Evolutionary conservation across 805 yeast species (phyloP), one percentile per base, ranked within the genome.

Genomic region (Starmerella bacillaris): DNA sequence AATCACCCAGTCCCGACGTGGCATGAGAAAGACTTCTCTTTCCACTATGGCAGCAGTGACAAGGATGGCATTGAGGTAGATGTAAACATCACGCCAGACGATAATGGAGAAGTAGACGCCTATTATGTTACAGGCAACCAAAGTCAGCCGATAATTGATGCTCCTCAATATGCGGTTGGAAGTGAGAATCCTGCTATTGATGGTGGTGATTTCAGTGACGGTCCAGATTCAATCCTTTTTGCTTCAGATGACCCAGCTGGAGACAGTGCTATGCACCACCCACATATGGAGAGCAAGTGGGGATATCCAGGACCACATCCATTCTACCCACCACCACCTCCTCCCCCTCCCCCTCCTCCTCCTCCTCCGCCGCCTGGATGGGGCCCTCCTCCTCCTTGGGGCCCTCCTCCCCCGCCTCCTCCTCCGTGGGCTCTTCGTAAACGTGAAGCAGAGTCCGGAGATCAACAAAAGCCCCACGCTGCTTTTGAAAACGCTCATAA

Each of bases 1-100:
- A n/a, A n/a, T n/a, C n/a, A n/a, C n/a, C n/a, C n/a, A n/a, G n/a
- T n/a, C n/a, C n/a, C n/a, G n/a, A n/a, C n/a, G n/a, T 36, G 40
- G 38, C 48, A 44, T 15, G 36, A 38, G 24, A 40, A 40, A 16
- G 35, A 35, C 15, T 37, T 46, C 21, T 21, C 28, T 12, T 44
- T 47, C 30, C 29, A 32, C 12, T 47, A 34, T 27, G 32, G 30
- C 8, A 44, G 44, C 28, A 29, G 43, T n/a, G 49, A 44, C 22
- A 30, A 22, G 3, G 49, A 44, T 3, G 43, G 39, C 11, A 14
- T 47, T 5, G 48, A 45, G 14, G 42, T 47, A 2, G 43, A 37
- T n/a, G 34, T 40, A 11, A 43, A 33, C 17, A 24, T 42, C 9
- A 19, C 34, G 3, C 29, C 40, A 9, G 29, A 29, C 15, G 38